phyloP scores from a whole-genome alignment of 2,329 filamentous ascomycete genomes.

The Beauveria asiatica region DNA sequence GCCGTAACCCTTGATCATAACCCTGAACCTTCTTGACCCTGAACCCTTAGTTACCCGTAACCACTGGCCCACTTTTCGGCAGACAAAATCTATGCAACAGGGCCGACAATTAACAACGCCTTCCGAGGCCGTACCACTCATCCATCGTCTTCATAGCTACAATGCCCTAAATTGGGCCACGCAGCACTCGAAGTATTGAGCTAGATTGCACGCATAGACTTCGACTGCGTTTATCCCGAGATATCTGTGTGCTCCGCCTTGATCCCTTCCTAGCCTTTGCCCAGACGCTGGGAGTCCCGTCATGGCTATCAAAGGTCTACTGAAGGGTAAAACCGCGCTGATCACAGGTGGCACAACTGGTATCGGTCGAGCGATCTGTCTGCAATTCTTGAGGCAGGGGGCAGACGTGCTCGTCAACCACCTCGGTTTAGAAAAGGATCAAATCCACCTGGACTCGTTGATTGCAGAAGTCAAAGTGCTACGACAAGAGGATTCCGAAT shows the following conservation, averaged over 20 bases:
- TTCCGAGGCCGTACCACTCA: too few species aligned
- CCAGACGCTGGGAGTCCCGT: neutral
- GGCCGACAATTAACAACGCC: too few species aligned
- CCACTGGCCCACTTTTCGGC: too few species aligned
- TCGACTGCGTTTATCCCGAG: too few species aligned
- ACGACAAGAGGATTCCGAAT: constrained; percentile 13
- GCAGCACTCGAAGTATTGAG: too few species aligned
- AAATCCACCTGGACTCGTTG: constrained; percentile 43
- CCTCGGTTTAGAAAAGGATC: constrained; percentile 50
- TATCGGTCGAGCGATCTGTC: constrained; percentile 76
- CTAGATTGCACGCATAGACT: neutral
- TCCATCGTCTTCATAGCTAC: too few species aligned
- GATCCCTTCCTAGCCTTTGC: constrained; percentile 2
- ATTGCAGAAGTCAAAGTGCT: constrained; percentile 42
- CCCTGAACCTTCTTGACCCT: too few species aligned
- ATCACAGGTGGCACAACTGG: constrained; percentile 83
- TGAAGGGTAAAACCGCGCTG: constrained; percentile 68
- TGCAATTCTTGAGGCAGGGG: constrained; percentile 71
- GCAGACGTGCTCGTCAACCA: constrained; percentile 76
- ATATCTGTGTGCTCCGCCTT: neutral
- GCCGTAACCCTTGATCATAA: too few species aligned
- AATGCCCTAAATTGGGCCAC: too few species aligned
- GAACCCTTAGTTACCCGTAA: too few species aligned
- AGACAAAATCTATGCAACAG: too few species aligned
- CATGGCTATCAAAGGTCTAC: constrained; percentile 45